phyloP scores from a whole-genome alignment of 768 basidiomycete species.

The Rhodosporidiobolus odoratus region DNA sequence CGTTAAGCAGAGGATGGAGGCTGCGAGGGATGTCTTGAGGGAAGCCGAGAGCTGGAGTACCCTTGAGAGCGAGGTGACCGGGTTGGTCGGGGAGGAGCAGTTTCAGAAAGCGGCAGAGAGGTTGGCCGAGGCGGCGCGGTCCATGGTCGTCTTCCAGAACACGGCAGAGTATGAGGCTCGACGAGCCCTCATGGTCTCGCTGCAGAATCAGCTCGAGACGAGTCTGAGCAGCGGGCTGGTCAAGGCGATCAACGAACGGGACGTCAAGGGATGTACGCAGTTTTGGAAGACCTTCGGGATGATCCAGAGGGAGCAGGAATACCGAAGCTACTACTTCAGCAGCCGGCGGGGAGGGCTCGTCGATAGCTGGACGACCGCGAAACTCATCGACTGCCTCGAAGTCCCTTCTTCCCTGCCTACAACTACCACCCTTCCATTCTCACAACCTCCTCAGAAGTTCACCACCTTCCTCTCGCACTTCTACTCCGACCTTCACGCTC shows the following conservation, averaged over 20 bases:
- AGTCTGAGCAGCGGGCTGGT: conserved; percentile 84
- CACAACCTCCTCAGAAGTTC: conserved; percentile 48
- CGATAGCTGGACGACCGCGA: conserved; percentile 62
- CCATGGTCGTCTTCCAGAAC: conserved; percentile 88
- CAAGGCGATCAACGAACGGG: conserved; percentile 72
- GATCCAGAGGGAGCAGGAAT: conserved; percentile 88
- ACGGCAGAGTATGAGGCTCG: conserved; percentile 84
- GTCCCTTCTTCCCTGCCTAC: conserved; percentile 23
- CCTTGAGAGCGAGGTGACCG: conserved; percentile 83
- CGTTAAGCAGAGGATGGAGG: conserved; percentile 80
- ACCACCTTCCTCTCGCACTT: conserved; percentile 68
- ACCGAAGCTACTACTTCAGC: conserved; percentile 88
- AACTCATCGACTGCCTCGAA: conserved; percentile 47
- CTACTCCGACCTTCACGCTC: conserved; percentile 61
- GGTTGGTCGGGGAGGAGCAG: conserved; percentile 68
- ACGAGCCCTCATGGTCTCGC: conserved; percentile 74
- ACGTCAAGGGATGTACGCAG: conserved; percentile 65
- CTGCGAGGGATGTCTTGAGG: conserved; percentile 75
- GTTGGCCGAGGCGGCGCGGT: conserved; percentile 77
- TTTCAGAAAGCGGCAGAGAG: conserved; percentile 89
- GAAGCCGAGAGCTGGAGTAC: conserved; percentile 98
- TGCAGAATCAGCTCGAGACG: conserved; percentile 94
- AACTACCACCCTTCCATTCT: conserved; percentile 42
- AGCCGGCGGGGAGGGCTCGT: conserved; percentile 64
- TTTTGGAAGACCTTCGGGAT: conserved; percentile 82